Conservation (phyloP, 2,329 filamentous ascomycete species). For the Clonostachys chloroleuca region DNA sequence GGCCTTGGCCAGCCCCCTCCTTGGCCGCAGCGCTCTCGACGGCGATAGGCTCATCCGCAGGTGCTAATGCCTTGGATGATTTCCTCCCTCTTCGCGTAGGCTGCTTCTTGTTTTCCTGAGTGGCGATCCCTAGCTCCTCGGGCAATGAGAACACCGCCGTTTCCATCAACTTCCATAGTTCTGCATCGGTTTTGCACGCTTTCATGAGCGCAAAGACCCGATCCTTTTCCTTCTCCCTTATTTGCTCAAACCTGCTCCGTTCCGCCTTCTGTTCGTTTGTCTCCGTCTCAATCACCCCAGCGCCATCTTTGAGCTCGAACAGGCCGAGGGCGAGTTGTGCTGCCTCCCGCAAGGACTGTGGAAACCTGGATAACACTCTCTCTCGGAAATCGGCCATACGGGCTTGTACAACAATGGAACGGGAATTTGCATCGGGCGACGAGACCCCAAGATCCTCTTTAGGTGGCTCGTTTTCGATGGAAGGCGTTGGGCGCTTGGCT, state of each 20-base stretch:
- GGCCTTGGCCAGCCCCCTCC: background rate
- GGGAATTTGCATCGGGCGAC: constrained; percentile 6
- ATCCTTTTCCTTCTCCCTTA: constrained; percentile 38
- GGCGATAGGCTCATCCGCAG: background rate
- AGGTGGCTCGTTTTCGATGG: background rate
- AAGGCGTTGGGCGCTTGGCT: constrained; percentile 1
- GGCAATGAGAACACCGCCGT: constrained; percentile 61
- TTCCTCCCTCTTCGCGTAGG: constrained; percentile 3
- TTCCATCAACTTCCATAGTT: constrained; percentile 65
- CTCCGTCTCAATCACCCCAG: constrained; percentile 17
- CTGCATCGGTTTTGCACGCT: constrained; percentile 52
- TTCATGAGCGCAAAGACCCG: constrained; percentile 52
- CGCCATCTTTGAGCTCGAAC: constrained; percentile 23
- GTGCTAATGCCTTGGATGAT: too few species aligned
- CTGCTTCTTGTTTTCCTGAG: constrained; percentile 5
- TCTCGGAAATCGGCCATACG: constrained; percentile 23
- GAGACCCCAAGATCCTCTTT: background rate
- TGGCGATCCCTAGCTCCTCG: constrained; percentile 46
- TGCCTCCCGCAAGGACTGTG: constrained; percentile 28
- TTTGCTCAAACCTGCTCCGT: constrained; percentile 23
- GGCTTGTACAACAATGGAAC: constrained; percentile 24
- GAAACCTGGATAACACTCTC: constrained; percentile 29
- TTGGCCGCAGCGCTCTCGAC: background rate
- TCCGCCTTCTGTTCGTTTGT: constrained; percentile 26
- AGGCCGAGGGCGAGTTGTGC: constrained; percentile 31